These are phyloP conservation scores for Cutaneotrichosporon sp. DNA, from an alignment of 1,284 basidiomycete species.

Conservation along the genomic window DNA sequence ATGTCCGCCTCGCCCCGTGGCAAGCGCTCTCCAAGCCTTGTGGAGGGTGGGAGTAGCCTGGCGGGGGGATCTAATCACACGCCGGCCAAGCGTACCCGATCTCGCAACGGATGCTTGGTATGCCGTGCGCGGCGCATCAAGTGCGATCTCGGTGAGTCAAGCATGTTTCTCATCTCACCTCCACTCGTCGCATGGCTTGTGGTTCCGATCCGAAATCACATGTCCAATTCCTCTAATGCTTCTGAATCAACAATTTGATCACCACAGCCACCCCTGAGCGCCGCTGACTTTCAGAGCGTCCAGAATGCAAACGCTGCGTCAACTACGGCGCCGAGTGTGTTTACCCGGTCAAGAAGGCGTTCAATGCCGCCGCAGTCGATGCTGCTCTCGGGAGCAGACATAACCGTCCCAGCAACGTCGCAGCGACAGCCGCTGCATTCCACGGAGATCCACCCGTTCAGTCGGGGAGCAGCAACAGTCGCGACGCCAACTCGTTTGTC, in stretches of 20 bases:
- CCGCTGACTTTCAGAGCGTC: slow-evolving; percentile 6
- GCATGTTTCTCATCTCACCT: no score
- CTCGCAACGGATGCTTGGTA: slow-evolving; percentile 34
- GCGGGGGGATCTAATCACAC: background rate
- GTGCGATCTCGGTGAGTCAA: slow-evolving; percentile 34
- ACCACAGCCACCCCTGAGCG: no score
- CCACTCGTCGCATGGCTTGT: no score
- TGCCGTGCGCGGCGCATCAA: slow-evolving; percentile 37
- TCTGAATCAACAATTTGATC: no score
- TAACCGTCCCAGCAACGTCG: slow-evolving; percentile 17
- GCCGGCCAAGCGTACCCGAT: slow-evolving; percentile 19
- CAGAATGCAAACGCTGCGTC: slow-evolving; percentile 15
- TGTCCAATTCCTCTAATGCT: no score
- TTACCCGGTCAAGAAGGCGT: slow-evolving; percentile 36
- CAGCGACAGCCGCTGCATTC: slow-evolving; percentile 12
- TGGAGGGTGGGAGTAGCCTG: background rate
- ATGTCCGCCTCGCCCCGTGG: slow-evolving; percentile 1
- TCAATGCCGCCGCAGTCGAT: slow-evolving; percentile 25
- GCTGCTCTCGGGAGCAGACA: slow-evolving; percentile 27
- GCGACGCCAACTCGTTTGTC: no score
- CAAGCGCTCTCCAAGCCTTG: background rate
- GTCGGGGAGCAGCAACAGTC: background rate
- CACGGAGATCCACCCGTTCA: background rate
- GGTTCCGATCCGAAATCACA: no score
- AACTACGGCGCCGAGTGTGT: slow-evolving; percentile 31